A percentile compares a stretch with the other conserved stretches of the same genome.
Conservation (phyloP, 2,329 filamentous ascomycete species). For the Cladophialophora psammophila region DNA sequence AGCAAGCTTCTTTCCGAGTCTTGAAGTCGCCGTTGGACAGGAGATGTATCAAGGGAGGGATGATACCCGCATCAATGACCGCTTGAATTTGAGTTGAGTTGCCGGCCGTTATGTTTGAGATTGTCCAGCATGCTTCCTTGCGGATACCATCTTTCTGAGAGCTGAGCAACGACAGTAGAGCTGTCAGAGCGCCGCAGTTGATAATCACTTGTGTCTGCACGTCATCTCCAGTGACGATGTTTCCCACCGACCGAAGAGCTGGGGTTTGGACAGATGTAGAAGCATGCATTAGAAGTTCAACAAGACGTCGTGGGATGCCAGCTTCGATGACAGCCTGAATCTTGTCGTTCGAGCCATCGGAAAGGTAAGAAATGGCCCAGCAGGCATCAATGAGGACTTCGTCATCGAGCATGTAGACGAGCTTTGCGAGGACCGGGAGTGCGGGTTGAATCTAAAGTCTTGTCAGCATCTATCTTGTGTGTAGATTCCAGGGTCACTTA, state of each 20-base stretch:
- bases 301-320: constrained; percentile 92
- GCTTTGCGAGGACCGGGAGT: constrained; percentile 91
- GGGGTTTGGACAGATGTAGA: constrained; percentile 98
- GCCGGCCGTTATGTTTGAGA: constrained; percentile 97
- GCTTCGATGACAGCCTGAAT: constrained; percentile 99
- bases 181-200: constrained; percentile 92
- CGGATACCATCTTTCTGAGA: constrained; percentile 98
- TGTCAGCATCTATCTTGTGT: constrained; percentile 38
- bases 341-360: constrained; percentile 98
- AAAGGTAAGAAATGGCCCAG: constrained; percentile 99
- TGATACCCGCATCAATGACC: constrained; percentile 95
- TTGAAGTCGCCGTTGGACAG: constrained; percentile 97
- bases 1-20: constrained; percentile 98
- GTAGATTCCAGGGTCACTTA: constrained; percentile 59
- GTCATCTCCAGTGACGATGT: constrained; percentile 98
- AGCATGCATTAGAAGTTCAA: constrained; percentile 96
- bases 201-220: constrained; percentile 99
- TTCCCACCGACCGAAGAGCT: constrained; percentile 93
- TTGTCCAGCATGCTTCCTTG: constrained; percentile 99
- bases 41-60: constrained; percentile 93
- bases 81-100: constrained; percentile 98
- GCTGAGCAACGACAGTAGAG: constrained; percentile 90
- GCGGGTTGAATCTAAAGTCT: constrained; percentile 82
- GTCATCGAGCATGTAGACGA: constrained; percentile 97
- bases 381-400: constrained; percentile 98